Evolutionary conservation across 805 yeast genomes (phyloP).

Genomic region (Starmerella asiatica): DNA sequence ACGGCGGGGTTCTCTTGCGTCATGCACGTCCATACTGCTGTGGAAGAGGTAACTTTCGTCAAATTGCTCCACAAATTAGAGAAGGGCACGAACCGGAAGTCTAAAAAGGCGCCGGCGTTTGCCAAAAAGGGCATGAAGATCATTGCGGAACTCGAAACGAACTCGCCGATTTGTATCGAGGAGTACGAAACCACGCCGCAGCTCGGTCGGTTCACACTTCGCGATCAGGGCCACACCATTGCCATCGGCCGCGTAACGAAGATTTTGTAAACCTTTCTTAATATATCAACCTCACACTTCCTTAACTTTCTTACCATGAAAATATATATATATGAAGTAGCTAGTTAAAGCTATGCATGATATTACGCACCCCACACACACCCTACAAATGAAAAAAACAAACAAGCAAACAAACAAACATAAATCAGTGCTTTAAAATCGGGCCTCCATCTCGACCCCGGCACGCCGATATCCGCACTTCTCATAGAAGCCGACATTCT

Average conservation of each 20-base stretch:
- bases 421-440: slow-evolving; percentile 4
- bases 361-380: too few species aligned
- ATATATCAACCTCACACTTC: background rate
- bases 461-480: slow-evolving; percentile 63
- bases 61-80: slow-evolving; percentile 83
- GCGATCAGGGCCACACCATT: slow-evolving; percentile 97
- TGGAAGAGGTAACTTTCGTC: slow-evolving; percentile 80
- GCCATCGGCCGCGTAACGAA: slow-evolving; percentile 97
- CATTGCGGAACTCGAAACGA: slow-evolving; percentile 77
- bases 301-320: too few species aligned
- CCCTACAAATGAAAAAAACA: background rate
- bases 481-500: slow-evolving; percentile 71
- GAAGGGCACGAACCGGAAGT: slow-evolving; percentile 91
- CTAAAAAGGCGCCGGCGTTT: slow-evolving; percentile 94
- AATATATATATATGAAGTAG: too few species aligned
- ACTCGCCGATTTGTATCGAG: slow-evolving; percentile 86
- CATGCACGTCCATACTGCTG: slow-evolving; percentile 97
- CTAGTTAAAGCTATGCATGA: too few species aligned
- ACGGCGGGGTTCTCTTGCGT: slow-evolving; percentile 96
- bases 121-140: slow-evolving; percentile 99
- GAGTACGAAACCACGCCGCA: slow-evolving; percentile 86
- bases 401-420: background rate
- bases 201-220: slow-evolving; percentile 92
- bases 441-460: slow-evolving; percentile 28
- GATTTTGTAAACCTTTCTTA: slow-evolving; percentile 28